Base-by-base conservation (phyloP, 306 rosid species). In the Vicia sativa region DNA sequence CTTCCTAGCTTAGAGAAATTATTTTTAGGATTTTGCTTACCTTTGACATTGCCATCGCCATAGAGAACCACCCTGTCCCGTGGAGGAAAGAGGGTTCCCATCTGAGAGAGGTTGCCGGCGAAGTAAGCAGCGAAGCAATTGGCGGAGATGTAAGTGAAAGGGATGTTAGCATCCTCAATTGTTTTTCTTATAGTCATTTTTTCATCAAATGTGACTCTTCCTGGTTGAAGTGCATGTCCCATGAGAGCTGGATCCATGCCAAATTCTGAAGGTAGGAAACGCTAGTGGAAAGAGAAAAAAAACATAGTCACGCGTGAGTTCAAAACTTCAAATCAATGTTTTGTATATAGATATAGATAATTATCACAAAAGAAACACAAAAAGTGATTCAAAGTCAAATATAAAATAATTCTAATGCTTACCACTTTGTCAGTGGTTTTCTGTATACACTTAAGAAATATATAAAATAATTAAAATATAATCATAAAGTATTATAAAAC, bases 201-300 rank as follows among this genome's bases (percentile, higher is more conserved):
- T 52, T 92, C 93, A 37, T 90, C 96, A 49, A 92, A 90, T 59
- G 98, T 62, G 0, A 81, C 91, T 75, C 86, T 86, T 83, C 96
- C 96, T 0, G 93, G 96, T 73, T 90, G 93, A n/a, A 92, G 79
- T 16, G 96, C 98, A 64, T 92, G 70, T 11, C 78, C 86, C 98
- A 92, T 87, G 0, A 72, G 79, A 38, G 91, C 82, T 11, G 96
- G 93, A 62, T 92, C 98, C 28, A 87, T 68, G 1, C 98, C 98
- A 21, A 89, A 92, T 64, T 92, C 98, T 11, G 98, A 92, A 13
- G 98, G 98, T 31, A 92, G 46, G 56, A 89, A 92, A 65, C 98
- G 95, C 98, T 91, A 13, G 2, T 23, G 61, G 7, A 28, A 37
- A 0, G 16, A 42, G n/a, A 11, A 1, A 35, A n/a, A 5, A 3